Base-by-base conservation (phyloP, 2,329 filamentous ascomycete species). In the Aspergillus clavatus region DNA sequence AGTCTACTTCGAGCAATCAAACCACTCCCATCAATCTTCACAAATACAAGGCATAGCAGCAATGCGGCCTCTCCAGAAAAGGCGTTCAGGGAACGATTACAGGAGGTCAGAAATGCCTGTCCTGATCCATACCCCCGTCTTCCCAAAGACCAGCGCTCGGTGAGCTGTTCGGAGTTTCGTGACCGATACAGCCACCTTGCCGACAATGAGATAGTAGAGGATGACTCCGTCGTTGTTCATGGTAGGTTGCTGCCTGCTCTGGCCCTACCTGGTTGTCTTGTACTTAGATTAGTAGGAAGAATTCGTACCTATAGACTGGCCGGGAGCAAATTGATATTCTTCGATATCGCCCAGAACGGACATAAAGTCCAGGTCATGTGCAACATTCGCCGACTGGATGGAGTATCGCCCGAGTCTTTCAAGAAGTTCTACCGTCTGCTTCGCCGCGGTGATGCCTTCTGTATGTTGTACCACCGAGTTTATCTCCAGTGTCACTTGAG, bases 371-470 rank as follows among this genome's bases (percentile, higher is more conserved):
- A 98, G 69, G 77, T 84, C 50, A 82, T 95, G 72, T 78, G 86
- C 66, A 86, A 87, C 67, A 75, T 83, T 56, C 74, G 75, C 47
- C 59, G 59, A 10, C 53, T 72, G 12, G 62, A 63, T 12, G 67
- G 59, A 14, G 54, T 70, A 7, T 58, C 64, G 3, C 54, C 63
- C 1, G 67, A 72, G n/a, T 56, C 61, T 12, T 81, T 80, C 63
- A 83, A 79, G 58, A 66, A 77, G 29, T 79, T 86, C 51, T 78
- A 79, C 51, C 81, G 81, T 50, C 68, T 87, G 43, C 75, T 90
- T 38, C 81, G 86, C 54, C 80, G 86, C 56, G 93, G 93, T 51
- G 93, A 97, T 71, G 84, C 87, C 63, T 82, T 91, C 62, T 83
- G 86, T 89, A 77, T 72, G 85, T 75, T 52, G 51, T 41, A 37